Conservation (phyloP, 345 rosid species). For the Sisymbrium irio region DNA sequence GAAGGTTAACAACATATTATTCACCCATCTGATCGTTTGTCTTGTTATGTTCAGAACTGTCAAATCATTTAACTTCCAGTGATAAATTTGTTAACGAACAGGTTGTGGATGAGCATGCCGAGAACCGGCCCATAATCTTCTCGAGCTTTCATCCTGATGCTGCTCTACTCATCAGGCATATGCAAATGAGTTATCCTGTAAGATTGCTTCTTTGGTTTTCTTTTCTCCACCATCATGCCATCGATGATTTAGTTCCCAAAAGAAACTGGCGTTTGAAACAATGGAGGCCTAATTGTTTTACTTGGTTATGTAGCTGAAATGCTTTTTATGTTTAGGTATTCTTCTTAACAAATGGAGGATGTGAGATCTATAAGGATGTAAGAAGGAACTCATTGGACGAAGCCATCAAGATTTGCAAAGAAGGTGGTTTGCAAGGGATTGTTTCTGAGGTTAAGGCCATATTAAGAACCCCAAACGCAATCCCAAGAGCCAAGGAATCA, state of each 20-base stretch:
- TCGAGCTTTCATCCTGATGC: constrained; percentile 80
- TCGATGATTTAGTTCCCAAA: neutral
- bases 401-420: constrained; percentile 55
- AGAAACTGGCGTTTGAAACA: neutral
- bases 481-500: constrained; percentile 46
- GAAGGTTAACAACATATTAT: constrained; percentile 27
- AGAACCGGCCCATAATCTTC: constrained; percentile 46
- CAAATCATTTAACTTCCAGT: neutral
- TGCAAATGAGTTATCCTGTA: constrained; percentile 56
- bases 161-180: constrained; percentile 43
- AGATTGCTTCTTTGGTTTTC: constrained; percentile 39
- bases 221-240: constrained; percentile 16
- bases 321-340: constrained; percentile 46
- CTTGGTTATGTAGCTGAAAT: neutral
- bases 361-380: constrained; percentile 45
- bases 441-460: constrained; percentile 65
- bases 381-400: constrained; percentile 64
- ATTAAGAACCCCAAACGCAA: constrained; percentile 45
- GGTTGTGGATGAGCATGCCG: constrained; percentile 49
- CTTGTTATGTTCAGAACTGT: neutral
- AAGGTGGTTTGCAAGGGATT: constrained; percentile 57
- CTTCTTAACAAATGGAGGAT: constrained; percentile 69
- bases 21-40: neutral
- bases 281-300: neutral
- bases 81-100: constrained; percentile 14